phyloP scores from a whole-genome alignment of 805 yeast genomes.

The Nakazawaea wyomingensis region DNA sequence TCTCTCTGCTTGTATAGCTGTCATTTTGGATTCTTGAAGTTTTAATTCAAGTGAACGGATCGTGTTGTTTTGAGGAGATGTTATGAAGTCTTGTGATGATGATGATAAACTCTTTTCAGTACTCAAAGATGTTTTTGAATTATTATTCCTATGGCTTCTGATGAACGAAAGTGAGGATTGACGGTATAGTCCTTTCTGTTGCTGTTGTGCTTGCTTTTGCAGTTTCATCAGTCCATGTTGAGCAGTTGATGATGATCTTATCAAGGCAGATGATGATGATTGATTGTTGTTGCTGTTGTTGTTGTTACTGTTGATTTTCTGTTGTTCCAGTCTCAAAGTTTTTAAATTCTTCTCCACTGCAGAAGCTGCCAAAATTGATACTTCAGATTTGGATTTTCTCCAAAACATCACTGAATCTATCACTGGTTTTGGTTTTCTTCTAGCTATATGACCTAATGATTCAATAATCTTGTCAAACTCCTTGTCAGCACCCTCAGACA shows the following conservation, averaged over 20 bases:
- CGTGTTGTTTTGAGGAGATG: background rate
- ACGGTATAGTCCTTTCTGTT: slow-evolving; percentile 3
- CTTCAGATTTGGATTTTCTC: slow-evolving; percentile 91
- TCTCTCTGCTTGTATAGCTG: slow-evolving; percentile 79
- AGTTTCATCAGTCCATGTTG: background rate
- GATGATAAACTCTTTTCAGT: slow-evolving; percentile 15
- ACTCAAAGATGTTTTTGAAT: slow-evolving; percentile 39
- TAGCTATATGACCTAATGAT: slow-evolving; percentile 86
- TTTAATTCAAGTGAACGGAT: slow-evolving; percentile 18
- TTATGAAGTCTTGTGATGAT: slow-evolving; percentile 1
- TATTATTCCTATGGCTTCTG: slow-evolving; percentile 39
- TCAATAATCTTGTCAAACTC: slow-evolving; percentile 80
- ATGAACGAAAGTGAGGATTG: slow-evolving; percentile 11
- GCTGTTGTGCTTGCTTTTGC: background rate
- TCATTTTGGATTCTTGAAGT: slow-evolving; percentile 44
- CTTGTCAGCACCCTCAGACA: slow-evolving; percentile 84
- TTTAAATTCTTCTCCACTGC: slow-evolving; percentile 38
- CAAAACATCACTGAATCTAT: slow-evolving; percentile 98
- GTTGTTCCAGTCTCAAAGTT: slow-evolving; percentile 17
- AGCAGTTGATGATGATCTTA: background rate
- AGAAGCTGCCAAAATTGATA: slow-evolving; percentile 60
- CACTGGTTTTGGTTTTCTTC: slow-evolving; percentile 88
- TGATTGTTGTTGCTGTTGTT: background rate
- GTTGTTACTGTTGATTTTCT: slow-evolving; percentile 9
- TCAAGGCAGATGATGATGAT: background rate